Percentiles rank a stretch among this genome's conserved stretches.
Evolutionary conservation across 2,329 filamentous ascomycete species (phyloP).

Genomic region (Aureobasidium namibiae): DNA sequence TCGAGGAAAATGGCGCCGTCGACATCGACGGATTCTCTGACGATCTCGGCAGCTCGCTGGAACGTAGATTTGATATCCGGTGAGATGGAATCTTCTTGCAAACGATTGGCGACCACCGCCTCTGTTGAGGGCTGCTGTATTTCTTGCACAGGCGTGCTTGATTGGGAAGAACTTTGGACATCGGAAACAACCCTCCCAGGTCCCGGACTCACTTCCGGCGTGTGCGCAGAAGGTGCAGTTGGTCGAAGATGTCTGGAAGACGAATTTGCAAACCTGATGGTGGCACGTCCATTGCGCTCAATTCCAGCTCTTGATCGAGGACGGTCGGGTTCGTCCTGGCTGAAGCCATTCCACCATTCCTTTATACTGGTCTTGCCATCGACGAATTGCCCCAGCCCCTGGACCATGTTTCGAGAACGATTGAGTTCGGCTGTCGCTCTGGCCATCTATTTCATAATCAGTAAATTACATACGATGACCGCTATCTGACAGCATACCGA

Average conservation of each 20-base stretch:
- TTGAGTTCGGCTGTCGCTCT: slow-evolving; percentile 25
- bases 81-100: slow-evolving; percentile 26
- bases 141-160: neutral
- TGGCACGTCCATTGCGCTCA: neutral
- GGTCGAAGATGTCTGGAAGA: neutral
- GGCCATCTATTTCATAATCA: slow-evolving; percentile 18
- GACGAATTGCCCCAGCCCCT: slow-evolving; percentile 18
- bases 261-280: neutral
- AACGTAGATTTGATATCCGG: slow-evolving; percentile 25
- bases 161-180: neutral
- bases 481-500: neutral
- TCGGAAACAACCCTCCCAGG: neutral
- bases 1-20: slow-evolving; percentile 38
- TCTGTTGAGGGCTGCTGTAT: neutral
- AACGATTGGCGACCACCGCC: neutral
- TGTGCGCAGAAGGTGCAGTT: too few species aligned
- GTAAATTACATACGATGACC: neutral
- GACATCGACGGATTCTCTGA: slow-evolving; percentile 36
- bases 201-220: neutral
- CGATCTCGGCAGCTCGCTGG: slow-evolving; percentile 36
- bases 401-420: slow-evolving; percentile 18
- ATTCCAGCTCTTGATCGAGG: neutral
- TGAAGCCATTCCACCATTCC: slow-evolving; percentile 6
- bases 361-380: slow-evolving; percentile 14
- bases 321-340: neutral